Evolutionary conservation across 768 basidiomycete species (phyloP).

Genomic region (Boletus huronensis): DNA sequence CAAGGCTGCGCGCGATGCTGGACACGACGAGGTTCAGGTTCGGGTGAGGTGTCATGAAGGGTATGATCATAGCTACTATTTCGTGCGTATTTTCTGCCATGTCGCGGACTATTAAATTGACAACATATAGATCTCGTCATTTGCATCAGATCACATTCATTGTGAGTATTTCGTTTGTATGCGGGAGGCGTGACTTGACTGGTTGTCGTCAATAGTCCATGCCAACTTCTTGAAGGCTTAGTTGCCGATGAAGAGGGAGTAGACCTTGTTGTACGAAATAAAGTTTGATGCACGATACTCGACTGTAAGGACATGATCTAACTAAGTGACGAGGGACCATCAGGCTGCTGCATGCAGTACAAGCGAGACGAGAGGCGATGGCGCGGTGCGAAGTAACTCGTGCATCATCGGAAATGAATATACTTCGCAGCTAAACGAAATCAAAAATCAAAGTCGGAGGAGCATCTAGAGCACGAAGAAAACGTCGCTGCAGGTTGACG

Average conservation of each 20-base stretch:
- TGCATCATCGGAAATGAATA: conserved; percentile 1
- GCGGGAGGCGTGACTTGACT: conserved; percentile 8
- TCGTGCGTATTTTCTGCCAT: conserved; percentile 43
- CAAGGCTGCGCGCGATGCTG: conserved; percentile 68
- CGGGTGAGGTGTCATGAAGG: conserved; percentile 75
- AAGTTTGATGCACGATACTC: background rate
- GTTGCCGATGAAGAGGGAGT: conserved; percentile 1
- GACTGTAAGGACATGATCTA: background rate
- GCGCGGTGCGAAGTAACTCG: background rate
- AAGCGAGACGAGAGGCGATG: background rate
- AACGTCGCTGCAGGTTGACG: background rate
- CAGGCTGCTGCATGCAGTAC: background rate
- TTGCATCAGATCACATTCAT: conserved; percentile 83
- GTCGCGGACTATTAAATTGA: background rate
- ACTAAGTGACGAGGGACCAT: background rate
- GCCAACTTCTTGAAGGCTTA: conserved; percentile 82
- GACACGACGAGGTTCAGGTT: conserved; percentile 72
- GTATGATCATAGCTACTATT: conserved; percentile 90
- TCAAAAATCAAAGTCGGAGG: background rate
- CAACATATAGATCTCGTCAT: conserved; percentile 72
- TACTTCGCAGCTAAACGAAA: background rate
- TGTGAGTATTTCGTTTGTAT: conserved; percentile 48
- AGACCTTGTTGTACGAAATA: conserved; percentile 5
- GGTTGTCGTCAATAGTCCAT: conserved; percentile 54
- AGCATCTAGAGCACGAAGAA: background rate